Evolutionary conservation across 2,329 filamentous ascomycete genomes (phyloP).

Genomic region (Claviceps paspali): DNA sequence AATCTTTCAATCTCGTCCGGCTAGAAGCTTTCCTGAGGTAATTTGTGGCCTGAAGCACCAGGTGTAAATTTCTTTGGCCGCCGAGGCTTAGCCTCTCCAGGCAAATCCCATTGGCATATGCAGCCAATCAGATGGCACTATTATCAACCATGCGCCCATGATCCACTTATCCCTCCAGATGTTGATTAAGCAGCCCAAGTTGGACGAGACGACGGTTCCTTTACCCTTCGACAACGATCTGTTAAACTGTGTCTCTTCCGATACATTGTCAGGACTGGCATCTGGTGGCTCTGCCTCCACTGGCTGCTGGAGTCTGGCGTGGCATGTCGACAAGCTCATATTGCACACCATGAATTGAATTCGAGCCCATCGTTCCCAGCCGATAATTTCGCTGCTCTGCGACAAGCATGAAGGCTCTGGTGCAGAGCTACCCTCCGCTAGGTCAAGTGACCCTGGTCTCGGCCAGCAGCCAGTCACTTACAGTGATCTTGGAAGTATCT

Average conservation of each 20-base stretch:
- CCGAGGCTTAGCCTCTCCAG: conserved; percentile 21
- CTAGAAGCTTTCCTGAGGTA: conserved; percentile 30
- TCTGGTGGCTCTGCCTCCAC: no score
- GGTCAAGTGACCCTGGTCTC: conserved; percentile 55
- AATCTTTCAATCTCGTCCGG: conserved; percentile 30
- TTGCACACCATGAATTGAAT: not conserved
- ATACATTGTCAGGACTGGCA: no score
- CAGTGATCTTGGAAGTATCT: conserved; percentile 54
- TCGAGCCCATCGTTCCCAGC: not conserved
- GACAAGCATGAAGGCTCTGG: conserved; percentile 19
- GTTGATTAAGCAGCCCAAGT: no score
- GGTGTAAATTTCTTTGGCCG: conserved; percentile 18
- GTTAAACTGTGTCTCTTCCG: no score
- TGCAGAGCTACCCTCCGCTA: conserved; percentile 51
- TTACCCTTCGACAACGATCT: no score
- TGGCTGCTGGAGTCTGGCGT: no score
- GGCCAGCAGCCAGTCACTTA: conserved; percentile 38
- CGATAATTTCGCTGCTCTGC: not conserved
- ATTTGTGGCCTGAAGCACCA: conserved; percentile 25
- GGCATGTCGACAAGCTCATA: no score
- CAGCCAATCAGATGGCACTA: conserved; percentile 20
- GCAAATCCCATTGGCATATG: no score
- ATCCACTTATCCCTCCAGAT: no score
- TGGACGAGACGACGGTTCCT: no score
- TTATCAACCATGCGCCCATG: no score